Percentiles rank a stretch among this genome's conserved stretches.
Conservation (phyloP, 2,329 filamentous ascomycete genomes). For the Verticillium longisporum region DNA sequence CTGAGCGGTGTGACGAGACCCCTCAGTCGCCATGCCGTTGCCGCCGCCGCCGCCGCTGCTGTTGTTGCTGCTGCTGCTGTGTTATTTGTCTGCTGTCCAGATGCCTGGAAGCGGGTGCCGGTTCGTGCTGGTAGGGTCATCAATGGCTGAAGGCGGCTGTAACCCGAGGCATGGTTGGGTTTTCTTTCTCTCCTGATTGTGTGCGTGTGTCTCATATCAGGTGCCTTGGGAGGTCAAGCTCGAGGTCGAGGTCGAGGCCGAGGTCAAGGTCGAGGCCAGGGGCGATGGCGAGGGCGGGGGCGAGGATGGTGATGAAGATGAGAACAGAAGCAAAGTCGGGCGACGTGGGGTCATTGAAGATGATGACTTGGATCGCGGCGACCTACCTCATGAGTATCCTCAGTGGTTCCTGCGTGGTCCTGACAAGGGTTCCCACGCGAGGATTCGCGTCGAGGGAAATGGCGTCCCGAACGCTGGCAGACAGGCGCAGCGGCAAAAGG, state of each 20-base stretch:
- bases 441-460: background rate
- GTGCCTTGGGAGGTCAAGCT: constrained; percentile 4
- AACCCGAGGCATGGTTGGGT: background rate
- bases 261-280: constrained; percentile 7
- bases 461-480: background rate
- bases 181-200: constrained; percentile 17
- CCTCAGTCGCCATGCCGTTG: constrained; percentile 13
- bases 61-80: constrained; percentile 6
- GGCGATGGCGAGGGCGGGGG: background rate
- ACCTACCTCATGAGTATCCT: background rate
- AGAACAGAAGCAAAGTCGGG: constrained; percentile 10
- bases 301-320: constrained; percentile 8
- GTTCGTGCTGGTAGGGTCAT: constrained; percentile 1
- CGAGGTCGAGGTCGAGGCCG: constrained; percentile 15
- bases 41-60: constrained; percentile 1
- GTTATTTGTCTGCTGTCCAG: background rate
- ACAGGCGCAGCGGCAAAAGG: no score
- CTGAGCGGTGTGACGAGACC: constrained; percentile 12
- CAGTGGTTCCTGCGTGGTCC: background rate
- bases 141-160: background rate
- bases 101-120: background rate
- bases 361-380: background rate
- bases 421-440: background rate
- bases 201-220: constrained; percentile 1
- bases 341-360: background rate